phyloP scores from a whole-genome alignment of 257 asterid genomes.

The Verbena officinalis region DNA sequence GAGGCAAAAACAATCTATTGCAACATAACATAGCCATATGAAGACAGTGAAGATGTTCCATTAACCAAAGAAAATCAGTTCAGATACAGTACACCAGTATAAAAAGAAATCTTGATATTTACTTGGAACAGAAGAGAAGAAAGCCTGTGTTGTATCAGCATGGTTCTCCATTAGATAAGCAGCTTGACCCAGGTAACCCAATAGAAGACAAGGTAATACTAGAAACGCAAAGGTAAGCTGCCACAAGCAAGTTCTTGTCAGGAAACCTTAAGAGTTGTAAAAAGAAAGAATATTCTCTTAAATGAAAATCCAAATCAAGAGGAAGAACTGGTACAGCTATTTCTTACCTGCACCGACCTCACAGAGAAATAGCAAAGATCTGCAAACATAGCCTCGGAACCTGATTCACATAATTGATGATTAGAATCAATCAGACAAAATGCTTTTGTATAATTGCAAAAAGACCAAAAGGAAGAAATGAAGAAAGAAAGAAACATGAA shows the following conservation, averaged over 20 bases:
- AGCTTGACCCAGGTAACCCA: constrained; percentile 99
- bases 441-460: constrained; percentile 13
- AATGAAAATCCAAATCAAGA: constrained; percentile 4
- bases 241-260: constrained; percentile 29
- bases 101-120: constrained; percentile 32
- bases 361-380: constrained; percentile 97
- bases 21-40: background rate
- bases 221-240: constrained; percentile 92
- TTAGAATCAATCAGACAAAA: constrained; percentile 43
- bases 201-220: constrained; percentile 91
- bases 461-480: background rate
- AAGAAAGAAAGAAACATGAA: background rate
- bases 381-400: constrained; percentile 99
- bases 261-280: constrained; percentile 28
- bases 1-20: background rate
- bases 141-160: constrained; percentile 91
- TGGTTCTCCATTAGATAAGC: constrained; percentile 98
- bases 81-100: constrained; percentile 17
- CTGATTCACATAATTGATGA: constrained; percentile 61
- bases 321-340: constrained; percentile 27
- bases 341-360: constrained; percentile 90
- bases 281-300: constrained; percentile 2
- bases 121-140: constrained; percentile 96
- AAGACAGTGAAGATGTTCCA: constrained; percentile 20
- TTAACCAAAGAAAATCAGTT: constrained; percentile 9